A percentile compares a stretch with the other conserved stretches of the same genome.
Conservation (phyloP, 495 filamentous ascomycete species). For the Extremus antarcticus region DNA sequence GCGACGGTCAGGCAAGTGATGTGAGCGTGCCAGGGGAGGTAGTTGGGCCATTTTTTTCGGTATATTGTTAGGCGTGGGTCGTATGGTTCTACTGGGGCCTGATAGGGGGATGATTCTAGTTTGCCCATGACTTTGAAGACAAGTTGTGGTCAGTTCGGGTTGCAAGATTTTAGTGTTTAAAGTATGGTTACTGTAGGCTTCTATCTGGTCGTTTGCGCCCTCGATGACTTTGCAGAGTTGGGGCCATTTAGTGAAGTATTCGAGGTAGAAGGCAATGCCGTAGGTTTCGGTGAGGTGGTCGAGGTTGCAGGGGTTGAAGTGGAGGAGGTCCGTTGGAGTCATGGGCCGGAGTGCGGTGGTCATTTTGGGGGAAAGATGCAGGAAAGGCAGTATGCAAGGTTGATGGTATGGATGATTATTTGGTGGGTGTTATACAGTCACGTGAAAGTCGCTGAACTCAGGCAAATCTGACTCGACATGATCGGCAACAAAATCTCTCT, state of each 20-base stretch:
- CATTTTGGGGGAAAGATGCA: not conserved
- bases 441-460: too few species aligned
- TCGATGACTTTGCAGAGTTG: constrained; percentile 82
- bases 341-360: constrained; percentile 47
- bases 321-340: constrained; percentile 61
- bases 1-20: constrained; percentile 93
- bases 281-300: constrained; percentile 95
- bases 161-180: not conserved
- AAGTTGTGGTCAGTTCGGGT: not conserved
- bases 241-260: constrained; percentile 91
- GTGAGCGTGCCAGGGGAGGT: constrained; percentile 94
- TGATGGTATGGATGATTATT: not conserved
- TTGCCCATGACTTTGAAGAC: constrained; percentile 78
- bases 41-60: constrained; percentile 39
- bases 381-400: not conserved
- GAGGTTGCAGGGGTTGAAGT: constrained; percentile 75
- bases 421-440: too few species aligned
- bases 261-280: constrained; percentile 85
- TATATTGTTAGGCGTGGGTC: constrained; percentile 38
- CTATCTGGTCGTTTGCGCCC: constrained; percentile 63
- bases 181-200: constrained; percentile 75
- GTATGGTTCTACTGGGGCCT: constrained; percentile 50
- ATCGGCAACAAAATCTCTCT: too few species aligned
- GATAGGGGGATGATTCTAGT: constrained; percentile 68
- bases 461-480: too few species aligned